Evolutionary conservation across 441 rosid species (phyloP), one percentile per base, ranked within the genome.

Genomic region (Pelargonium myrrhifolium): DNA sequence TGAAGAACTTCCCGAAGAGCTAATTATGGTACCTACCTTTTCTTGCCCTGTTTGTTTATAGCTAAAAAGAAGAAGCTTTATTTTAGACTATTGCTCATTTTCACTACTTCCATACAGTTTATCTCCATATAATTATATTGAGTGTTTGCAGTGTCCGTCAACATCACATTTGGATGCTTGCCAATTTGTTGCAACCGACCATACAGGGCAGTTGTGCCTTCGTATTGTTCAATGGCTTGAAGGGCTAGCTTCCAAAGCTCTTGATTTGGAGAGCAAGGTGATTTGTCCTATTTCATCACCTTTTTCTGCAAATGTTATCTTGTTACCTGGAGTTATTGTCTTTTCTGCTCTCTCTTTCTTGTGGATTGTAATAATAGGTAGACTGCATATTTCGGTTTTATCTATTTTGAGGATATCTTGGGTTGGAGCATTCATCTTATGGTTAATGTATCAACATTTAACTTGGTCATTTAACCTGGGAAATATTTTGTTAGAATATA

Each of bases 221-320:
- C 94, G 99, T 47, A 85, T 94, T 67, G 88, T 92, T 84, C 89
- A 87, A 62, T 94, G 99, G 99, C 87, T 94, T 49, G 98, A 94
- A 82, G 98, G 86, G 62, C 78, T 94, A 77, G 99, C 98, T 68
- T 92, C 99, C 65, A 89, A 94, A 78, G 87, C 89, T 72, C 99
- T 94, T 70, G 96, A 92, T 74, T 80, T 89, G 76, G 98, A 94
- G 83, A 86, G 86, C 79, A 88, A 94, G 99, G 99, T 92, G 79
- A 73, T 67, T 31, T 12, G 0, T 47, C 49, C 63, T 72, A 22
- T 20, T 59, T n/a, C 22, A 28, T 59, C 24, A 4, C 39, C 5
- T 11, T n/a, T 59, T 26, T 12, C 49, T 40, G 64, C 43, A 37
- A 55, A 40, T 75, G 39, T 64, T 74, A 15, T 59, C 56, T 62